These are phyloP conservation scores for Chiua virens DNA, from an alignment of 768 basidiomycete genomes.

Conservation along the genomic window DNA sequence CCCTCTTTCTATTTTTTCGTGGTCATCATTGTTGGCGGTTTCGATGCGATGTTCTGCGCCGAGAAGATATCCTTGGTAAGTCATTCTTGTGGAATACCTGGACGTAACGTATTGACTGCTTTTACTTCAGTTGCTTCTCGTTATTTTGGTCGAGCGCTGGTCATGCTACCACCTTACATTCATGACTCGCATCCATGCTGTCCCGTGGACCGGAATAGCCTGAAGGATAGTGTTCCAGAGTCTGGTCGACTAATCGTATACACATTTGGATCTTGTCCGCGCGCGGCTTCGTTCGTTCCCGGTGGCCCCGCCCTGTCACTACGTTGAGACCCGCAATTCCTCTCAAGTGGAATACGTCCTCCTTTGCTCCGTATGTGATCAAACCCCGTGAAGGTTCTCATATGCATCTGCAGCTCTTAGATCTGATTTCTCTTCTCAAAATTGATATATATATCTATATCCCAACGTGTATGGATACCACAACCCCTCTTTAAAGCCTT, in stretches of 20 bases:
- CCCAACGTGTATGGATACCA: conserved; percentile 4
- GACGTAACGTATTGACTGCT: conserved; percentile 4
- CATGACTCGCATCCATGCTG: background rate
- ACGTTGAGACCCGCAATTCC: background rate
- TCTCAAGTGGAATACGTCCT: background rate
- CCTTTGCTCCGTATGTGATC: background rate
- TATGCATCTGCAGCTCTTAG: background rate
- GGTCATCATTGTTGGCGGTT: conserved; percentile 1
- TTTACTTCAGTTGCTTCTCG: conserved; percentile 4
- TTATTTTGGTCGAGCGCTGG: background rate
- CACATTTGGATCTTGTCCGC: background rate
- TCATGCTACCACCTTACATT: background rate
- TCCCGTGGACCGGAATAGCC: conserved; percentile 5
- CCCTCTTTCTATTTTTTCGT: background rate
- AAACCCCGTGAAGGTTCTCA: background rate
- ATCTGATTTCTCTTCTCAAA: background rate
- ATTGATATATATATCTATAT: background rate
- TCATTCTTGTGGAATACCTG: background rate
- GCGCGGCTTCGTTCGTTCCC: background rate
- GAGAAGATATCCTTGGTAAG: conserved; percentile 14
- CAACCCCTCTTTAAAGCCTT: too few relatives aligned
- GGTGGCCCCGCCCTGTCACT: background rate
- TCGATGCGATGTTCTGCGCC: background rate
- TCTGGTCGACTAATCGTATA: conserved; percentile 1
- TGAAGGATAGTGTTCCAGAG: conserved; percentile 9